Conservation (phyloP, 306 rosid genomes). For the Boehmeria nivea region DNA sequence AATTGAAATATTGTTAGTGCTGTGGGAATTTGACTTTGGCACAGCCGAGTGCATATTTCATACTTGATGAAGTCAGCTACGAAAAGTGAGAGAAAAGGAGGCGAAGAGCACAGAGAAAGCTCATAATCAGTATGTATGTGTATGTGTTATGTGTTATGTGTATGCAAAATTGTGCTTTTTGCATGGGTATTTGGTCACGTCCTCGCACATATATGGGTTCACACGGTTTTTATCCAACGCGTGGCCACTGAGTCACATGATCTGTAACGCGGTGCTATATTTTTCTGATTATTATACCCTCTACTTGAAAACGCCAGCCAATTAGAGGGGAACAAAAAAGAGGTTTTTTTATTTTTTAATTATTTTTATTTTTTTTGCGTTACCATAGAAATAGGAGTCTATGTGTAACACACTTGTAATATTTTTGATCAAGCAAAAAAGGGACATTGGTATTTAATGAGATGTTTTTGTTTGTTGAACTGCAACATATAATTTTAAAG, state of each 20-base stretch:
- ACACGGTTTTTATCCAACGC: slow-evolving; percentile 31
- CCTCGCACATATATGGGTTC: background rate
- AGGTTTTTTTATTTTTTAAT: too few relatives aligned
- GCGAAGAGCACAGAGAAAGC: slow-evolving; percentile 15
- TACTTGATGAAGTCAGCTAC: background rate
- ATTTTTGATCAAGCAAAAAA: background rate
- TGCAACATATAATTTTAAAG: background rate
- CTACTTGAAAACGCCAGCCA: too few relatives aligned
- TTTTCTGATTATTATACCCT: too few relatives aligned
- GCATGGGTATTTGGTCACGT: slow-evolving; percentile 17
- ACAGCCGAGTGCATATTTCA: background rate
- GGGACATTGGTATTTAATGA: background rate
- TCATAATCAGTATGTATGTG: background rate
- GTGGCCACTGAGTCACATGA: slow-evolving; percentile 10
- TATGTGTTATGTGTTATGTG: too few relatives aligned
- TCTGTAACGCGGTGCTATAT: slow-evolving; percentile 21
- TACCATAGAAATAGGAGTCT: background rate
- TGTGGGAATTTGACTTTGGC: slow-evolving; percentile 43
- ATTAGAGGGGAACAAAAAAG: too few relatives aligned
- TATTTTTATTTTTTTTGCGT: too few relatives aligned
- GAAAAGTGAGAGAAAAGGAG: slow-evolving; percentile 1
- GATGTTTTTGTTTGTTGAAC: background rate
- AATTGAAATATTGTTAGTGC: slow-evolving; percentile 16
- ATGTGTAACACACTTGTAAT: slow-evolving; percentile 1
- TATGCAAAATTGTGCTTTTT: slow-evolving; percentile 5